phyloP scores from a whole-genome alignment of 2,329 filamentous ascomycete genomes.

The Neofusicoccum sp. region DNA sequence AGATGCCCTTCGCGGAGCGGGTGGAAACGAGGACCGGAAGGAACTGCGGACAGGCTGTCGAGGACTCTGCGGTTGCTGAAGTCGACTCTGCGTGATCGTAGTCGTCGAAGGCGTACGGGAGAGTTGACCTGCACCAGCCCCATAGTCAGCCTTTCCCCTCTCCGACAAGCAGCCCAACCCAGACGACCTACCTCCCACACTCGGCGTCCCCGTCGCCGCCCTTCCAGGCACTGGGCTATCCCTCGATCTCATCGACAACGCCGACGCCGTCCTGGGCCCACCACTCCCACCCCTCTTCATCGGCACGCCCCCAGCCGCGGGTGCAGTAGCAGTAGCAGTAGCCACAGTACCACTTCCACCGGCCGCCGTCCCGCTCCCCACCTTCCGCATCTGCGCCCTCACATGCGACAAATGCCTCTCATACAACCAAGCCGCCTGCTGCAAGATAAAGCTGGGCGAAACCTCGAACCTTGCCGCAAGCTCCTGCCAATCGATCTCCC shows the following conservation, averaged over 20 bases:
- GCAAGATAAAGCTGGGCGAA: conserved; percentile 80
- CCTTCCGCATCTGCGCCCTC: conserved; percentile 81
- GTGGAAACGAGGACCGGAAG: conserved; percentile 27
- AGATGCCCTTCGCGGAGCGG: conserved; percentile 8
- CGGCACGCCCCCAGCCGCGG: conserved; percentile 40
- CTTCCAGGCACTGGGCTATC: conserved; percentile 52
- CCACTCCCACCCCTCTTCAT: conserved; percentile 55
- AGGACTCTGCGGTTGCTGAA: conserved; percentile 24
- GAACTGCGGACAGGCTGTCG: conserved; percentile 27
- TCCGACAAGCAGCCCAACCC: not conserved
- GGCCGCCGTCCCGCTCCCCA: conserved; percentile 44
- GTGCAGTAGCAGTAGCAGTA: no score
- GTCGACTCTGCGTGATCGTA: conserved; percentile 41
- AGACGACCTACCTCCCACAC: conserved; percentile 19
- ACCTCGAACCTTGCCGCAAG: conserved; percentile 74
- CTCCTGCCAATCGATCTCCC: conserved; percentile 18
- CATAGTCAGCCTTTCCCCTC: not conserved
- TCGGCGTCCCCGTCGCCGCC: conserved; percentile 42
- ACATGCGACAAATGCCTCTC: conserved; percentile 89
- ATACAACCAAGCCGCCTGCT: conserved; percentile 91
- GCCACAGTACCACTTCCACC: conserved; percentile 39
- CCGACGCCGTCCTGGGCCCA: conserved; percentile 49
- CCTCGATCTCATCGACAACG: conserved; percentile 55
- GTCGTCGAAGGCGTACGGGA: conserved; percentile 50
- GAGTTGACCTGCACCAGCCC: conserved; percentile 24